Base-by-base conservation (phyloP, 2,329 filamentous ascomycete genomes). In the Fusarium nematophilum region DNA sequence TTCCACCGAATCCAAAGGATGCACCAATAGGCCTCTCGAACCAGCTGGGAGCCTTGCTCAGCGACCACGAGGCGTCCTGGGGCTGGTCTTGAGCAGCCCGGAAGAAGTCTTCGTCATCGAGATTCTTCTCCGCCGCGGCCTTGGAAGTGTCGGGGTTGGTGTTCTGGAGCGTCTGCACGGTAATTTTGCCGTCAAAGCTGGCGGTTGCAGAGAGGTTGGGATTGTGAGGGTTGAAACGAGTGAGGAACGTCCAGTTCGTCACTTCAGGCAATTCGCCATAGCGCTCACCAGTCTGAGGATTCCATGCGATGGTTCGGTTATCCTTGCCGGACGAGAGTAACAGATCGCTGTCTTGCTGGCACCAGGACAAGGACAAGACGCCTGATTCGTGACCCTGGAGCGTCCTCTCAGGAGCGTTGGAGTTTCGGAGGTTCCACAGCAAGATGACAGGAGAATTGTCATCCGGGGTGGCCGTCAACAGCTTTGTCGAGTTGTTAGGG, bases 241-340 rank as follows among this genome's bases (percentile, higher is more conserved):
- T 97, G 73, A 94, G 89, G 81, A 99, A 99, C 6, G 93, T 97
- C 94, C 95, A 99, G 76, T 98, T 99, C n/a, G 94, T 97, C 48
- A 96, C 93, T 69, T 97, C 92, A 5, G 94, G 93, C 72, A 98
- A 94, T 76, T 98, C 94, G 64, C 96, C 95, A 62, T 93, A 90
- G 10, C 86, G 83, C 72, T 95, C 87, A 47, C 94, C 94, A 3
- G 90, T 97, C 70, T 95, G 91, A 1, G 95, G 92, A 75, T 98
- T 98, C 95, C 96, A 99, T 58, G 95, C 88, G 57, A 99, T 85
- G 3, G 93, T 97, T 68, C 92, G 87, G 73, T 98, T 98, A 76
- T 99, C 95, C 78, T 98, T 98, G 66, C 95, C 96, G 65, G 90
- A 96, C 3, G 95, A 99, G 17, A 99, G 83, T 43, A 99, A 79